A percentile compares a stretch with the other conserved stretches of the same genome.
phyloP scores from a whole-genome alignment of 1,284 basidiomycete species.

The Heterobasidion occidentale region DNA sequence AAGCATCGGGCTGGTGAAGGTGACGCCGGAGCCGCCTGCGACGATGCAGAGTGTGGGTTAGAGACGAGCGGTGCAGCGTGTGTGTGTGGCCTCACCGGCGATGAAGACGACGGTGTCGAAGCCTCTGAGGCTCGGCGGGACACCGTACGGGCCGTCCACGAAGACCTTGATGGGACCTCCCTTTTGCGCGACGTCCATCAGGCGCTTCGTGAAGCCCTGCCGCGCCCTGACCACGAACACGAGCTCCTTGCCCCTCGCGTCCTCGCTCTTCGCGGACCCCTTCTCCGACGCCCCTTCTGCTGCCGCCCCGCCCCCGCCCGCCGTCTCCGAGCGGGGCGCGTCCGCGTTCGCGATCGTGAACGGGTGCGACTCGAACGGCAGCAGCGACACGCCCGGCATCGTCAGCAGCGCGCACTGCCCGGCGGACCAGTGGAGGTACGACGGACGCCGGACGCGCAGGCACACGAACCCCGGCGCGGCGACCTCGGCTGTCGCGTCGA shows the following conservation, averaged over 20 bases:
- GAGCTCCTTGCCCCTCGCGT: slow-evolving; percentile 9
- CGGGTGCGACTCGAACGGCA: slow-evolving; percentile 44
- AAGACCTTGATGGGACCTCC: slow-evolving; percentile 21
- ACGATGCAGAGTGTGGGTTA: too few relatives aligned
- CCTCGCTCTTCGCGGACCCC: too few relatives aligned
- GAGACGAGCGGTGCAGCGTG: too few relatives aligned
- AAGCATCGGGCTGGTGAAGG: slow-evolving; percentile 30
- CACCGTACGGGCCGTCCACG: slow-evolving; percentile 38
- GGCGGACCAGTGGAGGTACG: slow-evolving; percentile 33
- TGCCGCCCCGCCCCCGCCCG: too few relatives aligned
- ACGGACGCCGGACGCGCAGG: slow-evolving; percentile 35
- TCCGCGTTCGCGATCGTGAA: slow-evolving; percentile 38
- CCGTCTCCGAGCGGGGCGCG: too few relatives aligned
- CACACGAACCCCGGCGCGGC: slow-evolving; percentile 44
- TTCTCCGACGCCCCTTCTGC: too few relatives aligned
- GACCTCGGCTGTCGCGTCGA: slow-evolving; percentile 34
- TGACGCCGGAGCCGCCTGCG: slow-evolving; percentile 32
- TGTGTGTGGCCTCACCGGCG: slow-evolving; percentile 19
- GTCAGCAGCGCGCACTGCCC: slow-evolving; percentile 46
- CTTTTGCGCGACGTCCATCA: slow-evolving; percentile 20
- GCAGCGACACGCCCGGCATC: slow-evolving; percentile 31
- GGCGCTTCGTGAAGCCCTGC: slow-evolving; percentile 30
- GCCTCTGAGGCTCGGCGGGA: slow-evolving; percentile 17
- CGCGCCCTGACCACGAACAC: slow-evolving; percentile 45
- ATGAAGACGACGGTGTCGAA: slow-evolving; percentile 30